These are phyloP conservation scores for Athelia psychrophila DNA, from an alignment of 1,284 basidiomycete genomes.

Conservation along the genomic window DNA sequence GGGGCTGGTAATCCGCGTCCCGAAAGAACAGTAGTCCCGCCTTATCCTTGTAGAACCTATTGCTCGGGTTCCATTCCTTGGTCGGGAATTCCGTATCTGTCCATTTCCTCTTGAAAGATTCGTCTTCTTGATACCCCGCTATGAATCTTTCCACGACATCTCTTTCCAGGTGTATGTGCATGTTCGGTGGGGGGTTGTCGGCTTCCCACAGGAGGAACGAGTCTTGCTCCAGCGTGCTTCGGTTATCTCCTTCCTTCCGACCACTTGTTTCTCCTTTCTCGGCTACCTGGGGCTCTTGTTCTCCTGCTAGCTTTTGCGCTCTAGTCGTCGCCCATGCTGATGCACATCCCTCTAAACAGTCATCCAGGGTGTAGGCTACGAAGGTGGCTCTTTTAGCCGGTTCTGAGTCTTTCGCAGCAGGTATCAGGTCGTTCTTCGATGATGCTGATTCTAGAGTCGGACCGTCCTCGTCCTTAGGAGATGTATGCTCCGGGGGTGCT, in stretches of 20 bases:
- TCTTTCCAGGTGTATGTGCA: background rate
- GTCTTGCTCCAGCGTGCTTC: background rate
- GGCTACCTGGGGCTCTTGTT: background rate
- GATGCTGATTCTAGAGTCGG: background rate
- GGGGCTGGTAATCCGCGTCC: slow-evolving; percentile 15
- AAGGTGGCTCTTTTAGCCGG: background rate
- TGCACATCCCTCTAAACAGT: background rate
- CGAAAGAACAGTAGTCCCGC: slow-evolving; percentile 17
- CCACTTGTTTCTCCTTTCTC: too few relatives aligned
- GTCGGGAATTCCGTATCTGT: background rate
- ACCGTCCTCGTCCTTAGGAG: slow-evolving; percentile 1
- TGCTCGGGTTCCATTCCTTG: slow-evolving; percentile 1
- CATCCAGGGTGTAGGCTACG: background rate
- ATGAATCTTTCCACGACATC: background rate
- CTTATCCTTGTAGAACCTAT: slow-evolving; percentile 12
- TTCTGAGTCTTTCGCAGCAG: background rate
- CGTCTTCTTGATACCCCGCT: slow-evolving; percentile 1
- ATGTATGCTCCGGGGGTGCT: slow-evolving; percentile 10
- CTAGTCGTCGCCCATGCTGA: background rate
- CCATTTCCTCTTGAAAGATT: slow-evolving; percentile 1
- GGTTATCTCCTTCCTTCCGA: too few relatives aligned
- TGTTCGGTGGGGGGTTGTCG: background rate
- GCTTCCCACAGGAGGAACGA: background rate
- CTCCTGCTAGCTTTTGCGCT: background rate
- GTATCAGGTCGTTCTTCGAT: slow-evolving; percentile 6